These are phyloP conservation scores for Kernera saxatilis DNA, from an alignment of 345 rosid species.

Conservation along the genomic window DNA sequence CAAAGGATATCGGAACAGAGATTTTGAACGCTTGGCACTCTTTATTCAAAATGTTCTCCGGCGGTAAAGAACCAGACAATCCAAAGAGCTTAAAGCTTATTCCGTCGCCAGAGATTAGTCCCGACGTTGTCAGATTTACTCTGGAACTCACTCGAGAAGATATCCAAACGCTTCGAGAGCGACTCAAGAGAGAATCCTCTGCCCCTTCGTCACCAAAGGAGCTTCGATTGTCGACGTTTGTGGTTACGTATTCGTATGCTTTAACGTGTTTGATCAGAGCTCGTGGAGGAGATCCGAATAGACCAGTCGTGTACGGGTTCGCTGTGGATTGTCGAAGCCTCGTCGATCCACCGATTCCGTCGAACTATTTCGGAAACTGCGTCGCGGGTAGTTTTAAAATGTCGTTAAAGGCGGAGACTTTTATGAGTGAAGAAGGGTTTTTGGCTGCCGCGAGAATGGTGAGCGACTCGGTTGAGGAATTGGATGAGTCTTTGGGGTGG, in stretches of 20 bases:
- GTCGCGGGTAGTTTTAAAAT: not conserved
- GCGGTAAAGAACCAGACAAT: slow-evolving; percentile 13
- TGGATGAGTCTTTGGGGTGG: slow-evolving; percentile 1
- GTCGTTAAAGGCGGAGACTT: not conserved
- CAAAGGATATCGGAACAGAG: not conserved
- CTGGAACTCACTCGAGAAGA: not conserved
- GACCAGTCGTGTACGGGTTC: not conserved
- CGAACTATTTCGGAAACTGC: slow-evolving; percentile 38
- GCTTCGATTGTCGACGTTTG: slow-evolving; percentile 25
- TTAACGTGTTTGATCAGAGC: slow-evolving; percentile 14
- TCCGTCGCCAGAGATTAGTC: not conserved
- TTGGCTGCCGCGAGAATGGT: not conserved
- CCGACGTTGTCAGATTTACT: slow-evolving; percentile 7
- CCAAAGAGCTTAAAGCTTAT: not conserved
- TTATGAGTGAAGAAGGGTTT: not conserved
- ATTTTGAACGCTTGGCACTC: slow-evolving; percentile 4
- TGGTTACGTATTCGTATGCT: slow-evolving; percentile 18
- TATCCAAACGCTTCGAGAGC: slow-evolving; percentile 1
- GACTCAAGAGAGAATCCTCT: not conserved
- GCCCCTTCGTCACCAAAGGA: not conserved
- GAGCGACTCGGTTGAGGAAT: slow-evolving; percentile 2
- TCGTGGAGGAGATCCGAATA: not conserved
- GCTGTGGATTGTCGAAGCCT: slow-evolving; percentile 27
- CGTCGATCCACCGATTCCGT: slow-evolving; percentile 29
- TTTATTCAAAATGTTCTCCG: not conserved